Evolutionary conservation across 106 monocot species (phyloP), one percentile per base, ranked within the genome.

Genomic region (Cymbidium sinense): DNA sequence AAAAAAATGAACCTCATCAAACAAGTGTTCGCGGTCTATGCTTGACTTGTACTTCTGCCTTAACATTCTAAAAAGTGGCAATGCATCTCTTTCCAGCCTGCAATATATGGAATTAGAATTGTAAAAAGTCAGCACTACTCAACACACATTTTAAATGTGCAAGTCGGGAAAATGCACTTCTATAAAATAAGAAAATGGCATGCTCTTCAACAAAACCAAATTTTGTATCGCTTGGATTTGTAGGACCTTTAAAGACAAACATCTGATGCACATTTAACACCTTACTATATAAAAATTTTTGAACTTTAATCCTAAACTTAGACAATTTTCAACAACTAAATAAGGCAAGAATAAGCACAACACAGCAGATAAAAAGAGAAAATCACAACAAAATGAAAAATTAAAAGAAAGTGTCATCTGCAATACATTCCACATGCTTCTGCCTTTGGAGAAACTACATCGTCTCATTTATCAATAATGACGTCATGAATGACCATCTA

Each of bases 21-120:
- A 92, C 64, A 85, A 84, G 76, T 87, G 51, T 73, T 98, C 96
- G 4, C 94, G 84, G 23, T 94, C 91, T 79, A 86, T 86, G 50
- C 89, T 90, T 73, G 91, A 75, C 79, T 92, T 84, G 81, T 85
- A 98, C 76, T 90, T 98, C 81, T 98, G 89, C 72, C 82, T 91
- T 77, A 98, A 83, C 75, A 90, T 88, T 77, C 88, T 92, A 70
- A 98, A 91, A 51, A 98, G 80, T 8, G 96, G 96, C 51, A 93
- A 88, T 47, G 96, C 91, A 81, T 98, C 96, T 70, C 96, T 91
- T 87, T 98, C 90, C 79, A 98, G 76, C 78, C 96, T 98, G 84
- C 62, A 83, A 58, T 35, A 78, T 47, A 69, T 25, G 75, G 31
- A 80, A 74, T 7, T 3, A 44, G 27, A 28, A 44, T 74, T 27